These are phyloP conservation scores for Cladosporium sp. DNA, from an alignment of 2,329 filamentous ascomycete genomes.

Conservation along the genomic window DNA sequence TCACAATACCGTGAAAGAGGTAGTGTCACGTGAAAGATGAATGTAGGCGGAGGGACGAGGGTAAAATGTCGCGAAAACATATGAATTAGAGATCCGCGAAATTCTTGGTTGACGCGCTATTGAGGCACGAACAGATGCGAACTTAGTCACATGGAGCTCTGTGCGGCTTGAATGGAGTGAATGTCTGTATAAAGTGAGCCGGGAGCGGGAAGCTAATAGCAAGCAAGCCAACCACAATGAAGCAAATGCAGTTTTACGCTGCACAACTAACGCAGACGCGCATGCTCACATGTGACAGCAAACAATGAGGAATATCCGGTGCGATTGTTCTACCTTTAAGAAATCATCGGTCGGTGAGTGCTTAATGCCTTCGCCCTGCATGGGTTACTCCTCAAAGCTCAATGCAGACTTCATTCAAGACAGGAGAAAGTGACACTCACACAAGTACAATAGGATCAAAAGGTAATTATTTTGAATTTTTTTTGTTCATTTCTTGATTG, in stretches of 20 bases:
- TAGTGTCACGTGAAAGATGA: not conserved
- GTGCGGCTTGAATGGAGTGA: not conserved
- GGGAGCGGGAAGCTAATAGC: not conserved
- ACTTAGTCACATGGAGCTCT: not conserved
- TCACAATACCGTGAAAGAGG: not conserved
- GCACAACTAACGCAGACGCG: not conserved
- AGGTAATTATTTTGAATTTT: not conserved
- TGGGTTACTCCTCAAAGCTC: not conserved
- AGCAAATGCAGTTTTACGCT: not conserved
- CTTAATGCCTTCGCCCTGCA: not conserved
- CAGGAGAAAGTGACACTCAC: not conserved
- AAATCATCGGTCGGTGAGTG: too few relatives aligned
- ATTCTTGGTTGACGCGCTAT: not conserved
- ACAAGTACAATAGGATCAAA: not conserved
- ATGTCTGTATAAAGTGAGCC: not conserved
- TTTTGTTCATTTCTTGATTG: not conserved
- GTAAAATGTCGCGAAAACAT: not conserved
- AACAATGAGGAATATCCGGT: not conserved
- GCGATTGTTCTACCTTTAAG: not conserved
- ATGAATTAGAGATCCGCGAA: not conserved
- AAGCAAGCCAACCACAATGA: not conserved
- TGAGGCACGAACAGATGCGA: not conserved
- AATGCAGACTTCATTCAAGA: not conserved
- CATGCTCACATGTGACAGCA: not conserved
- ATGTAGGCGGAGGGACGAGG: not conserved